Evolutionary conservation across 2,329 filamentous ascomycete genomes (phyloP).

Genomic region (Scedosporium boydii): DNA sequence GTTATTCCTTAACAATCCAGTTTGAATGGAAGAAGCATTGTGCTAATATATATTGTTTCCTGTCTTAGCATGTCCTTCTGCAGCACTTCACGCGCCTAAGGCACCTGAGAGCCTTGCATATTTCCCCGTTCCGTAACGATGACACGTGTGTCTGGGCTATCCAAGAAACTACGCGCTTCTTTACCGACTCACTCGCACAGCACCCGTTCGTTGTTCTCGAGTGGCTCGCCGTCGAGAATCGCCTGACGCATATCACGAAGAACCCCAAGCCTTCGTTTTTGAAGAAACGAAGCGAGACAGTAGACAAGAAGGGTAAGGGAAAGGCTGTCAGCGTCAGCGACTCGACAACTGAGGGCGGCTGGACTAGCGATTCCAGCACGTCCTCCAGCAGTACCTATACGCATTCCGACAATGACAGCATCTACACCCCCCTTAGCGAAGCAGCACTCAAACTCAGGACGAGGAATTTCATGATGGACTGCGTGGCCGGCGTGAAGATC

Average conservation of each 20-base stretch:
- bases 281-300: conserved; percentile 12
- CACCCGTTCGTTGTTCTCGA: conserved; percentile 46
- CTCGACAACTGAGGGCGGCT: conserved; percentile 18
- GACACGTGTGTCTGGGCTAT: conserved; percentile 48
- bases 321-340: conserved; percentile 7
- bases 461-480: conserved; percentile 22
- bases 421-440: conserved; percentile 1
- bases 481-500: conserved; percentile 35
- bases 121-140: conserved; percentile 43
- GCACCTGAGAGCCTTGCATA: conserved; percentile 45
- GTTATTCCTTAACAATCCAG: conserved; percentile 2
- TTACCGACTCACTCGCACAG: conserved; percentile 48
- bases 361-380: conserved; percentile 12
- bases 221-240: conserved; percentile 46
- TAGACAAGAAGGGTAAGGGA: conserved; percentile 13
- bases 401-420: conserved; percentile 22
- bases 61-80: conserved; percentile 45
- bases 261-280: neutral
- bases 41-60: neutral
- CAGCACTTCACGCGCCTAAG: conserved; percentile 38
- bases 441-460: conserved; percentile 24
- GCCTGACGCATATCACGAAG: neutral
- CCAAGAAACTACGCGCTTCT: conserved; percentile 47
- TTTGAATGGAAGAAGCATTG: too few relatives aligned
- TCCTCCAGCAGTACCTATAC: conserved; percentile 21